phyloP scores from a whole-genome alignment of 2,329 filamentous ascomycete genomes.

The Trichoderma harzianum region DNA sequence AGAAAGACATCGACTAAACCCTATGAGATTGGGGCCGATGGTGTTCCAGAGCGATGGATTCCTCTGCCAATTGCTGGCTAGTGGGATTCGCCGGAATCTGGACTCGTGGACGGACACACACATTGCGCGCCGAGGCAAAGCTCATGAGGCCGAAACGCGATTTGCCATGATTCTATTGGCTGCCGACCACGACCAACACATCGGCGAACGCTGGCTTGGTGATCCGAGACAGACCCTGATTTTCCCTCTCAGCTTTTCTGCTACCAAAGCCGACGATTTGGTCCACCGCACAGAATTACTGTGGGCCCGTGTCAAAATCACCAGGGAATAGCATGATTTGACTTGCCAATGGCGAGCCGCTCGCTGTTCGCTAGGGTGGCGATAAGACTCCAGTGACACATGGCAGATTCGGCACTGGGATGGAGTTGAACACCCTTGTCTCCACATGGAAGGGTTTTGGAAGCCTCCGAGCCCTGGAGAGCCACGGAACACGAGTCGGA shows the following conservation, averaged over 20 bases:
- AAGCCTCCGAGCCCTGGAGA: conserved; percentile 10
- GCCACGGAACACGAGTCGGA: conserved; percentile 12
- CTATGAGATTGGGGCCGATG: conserved; percentile 56
- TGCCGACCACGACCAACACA: not conserved
- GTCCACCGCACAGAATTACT: not conserved
- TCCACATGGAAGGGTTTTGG: conserved; percentile 19
- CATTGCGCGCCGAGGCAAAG: not conserved
- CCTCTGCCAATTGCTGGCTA: conserved; percentile 24
- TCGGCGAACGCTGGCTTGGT: not conserved
- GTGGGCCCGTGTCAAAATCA: not conserved
- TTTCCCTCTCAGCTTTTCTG: not conserved
- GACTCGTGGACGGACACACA: not conserved
- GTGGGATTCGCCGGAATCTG: not conserved
- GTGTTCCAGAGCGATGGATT: conserved; percentile 59
- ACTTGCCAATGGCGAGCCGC: conserved; percentile 2
- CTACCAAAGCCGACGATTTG: not conserved
- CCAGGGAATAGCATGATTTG: not conserved
- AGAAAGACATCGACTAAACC: conserved; percentile 51
- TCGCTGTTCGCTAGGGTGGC: not conserved
- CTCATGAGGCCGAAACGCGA: not conserved
- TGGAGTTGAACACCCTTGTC: not conserved
- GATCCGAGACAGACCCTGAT: conserved; percentile 2
- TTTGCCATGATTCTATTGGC: not conserved
- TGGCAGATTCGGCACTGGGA: conserved; percentile 9
- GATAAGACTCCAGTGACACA: conserved; percentile 8